Conservation (phyloP, 208 protist species). For the Trichomonas vaginalis region DNA sequence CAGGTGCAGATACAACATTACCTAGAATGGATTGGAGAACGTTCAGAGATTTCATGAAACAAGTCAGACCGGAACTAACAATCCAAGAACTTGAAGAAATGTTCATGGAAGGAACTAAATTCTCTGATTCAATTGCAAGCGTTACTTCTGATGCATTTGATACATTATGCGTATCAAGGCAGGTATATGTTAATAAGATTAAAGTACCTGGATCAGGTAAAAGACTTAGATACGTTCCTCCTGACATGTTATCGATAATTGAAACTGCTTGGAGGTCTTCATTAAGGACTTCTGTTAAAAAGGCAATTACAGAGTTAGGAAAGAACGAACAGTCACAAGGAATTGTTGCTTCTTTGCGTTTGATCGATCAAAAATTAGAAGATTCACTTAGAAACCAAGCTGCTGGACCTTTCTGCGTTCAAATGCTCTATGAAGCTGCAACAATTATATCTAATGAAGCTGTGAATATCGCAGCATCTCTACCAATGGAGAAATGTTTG, state of each 20-base stretch:
- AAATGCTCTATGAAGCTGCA: not conserved
- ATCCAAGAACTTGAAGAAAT: not conserved
- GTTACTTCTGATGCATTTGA: slow-evolving; percentile 5
- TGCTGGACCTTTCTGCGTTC: not conserved
- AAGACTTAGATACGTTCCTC: not conserved
- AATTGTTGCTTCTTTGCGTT: not conserved
- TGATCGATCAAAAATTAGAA: not conserved
- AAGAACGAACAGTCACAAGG: not conserved
- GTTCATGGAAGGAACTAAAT: not conserved
- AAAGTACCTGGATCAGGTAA: not conserved
- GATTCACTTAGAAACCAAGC: not conserved
- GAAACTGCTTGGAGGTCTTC: not conserved
- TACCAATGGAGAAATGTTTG: not conserved
- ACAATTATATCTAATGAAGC: not conserved
- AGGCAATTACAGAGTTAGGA: not conserved
- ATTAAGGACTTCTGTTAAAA: not conserved
- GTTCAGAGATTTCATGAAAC: not conserved
- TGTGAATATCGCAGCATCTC: not conserved
- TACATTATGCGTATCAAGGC: not conserved
- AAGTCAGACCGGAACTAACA: not conserved
- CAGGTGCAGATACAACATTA: not conserved
- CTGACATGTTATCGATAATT: not conserved
- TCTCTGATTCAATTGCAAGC: not conserved
- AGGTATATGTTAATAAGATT: not conserved
- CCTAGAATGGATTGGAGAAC: not conserved